Evolutionary conservation across 2,329 filamentous ascomycete species (phyloP), one percentile per base, ranked within the genome.

Genomic region (Fonsecaea multimorphosa): DNA sequence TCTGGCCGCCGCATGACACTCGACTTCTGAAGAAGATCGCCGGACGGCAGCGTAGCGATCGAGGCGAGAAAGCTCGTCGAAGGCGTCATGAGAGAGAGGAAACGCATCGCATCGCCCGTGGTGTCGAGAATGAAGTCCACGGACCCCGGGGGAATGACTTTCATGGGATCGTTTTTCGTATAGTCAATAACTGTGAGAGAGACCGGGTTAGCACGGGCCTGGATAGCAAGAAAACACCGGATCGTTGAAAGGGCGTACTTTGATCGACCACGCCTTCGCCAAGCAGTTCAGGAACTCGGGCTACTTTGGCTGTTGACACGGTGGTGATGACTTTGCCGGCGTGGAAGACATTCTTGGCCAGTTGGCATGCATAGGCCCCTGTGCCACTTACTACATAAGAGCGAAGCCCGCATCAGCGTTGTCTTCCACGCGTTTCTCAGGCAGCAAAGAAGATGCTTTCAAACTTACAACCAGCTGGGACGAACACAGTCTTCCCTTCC

Each of bases 51-150:
- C 19, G 19, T 46, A 12, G 40, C 3, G 3, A 46, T 22, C 11
- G 40, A 16, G 19, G 19, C 40, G 14, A 46, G 14, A 31, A 31
- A 31, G 40, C 14, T 22, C 19, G 14, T 22, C 2, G 77, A 6
- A 69, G 77, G 75, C 27, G 75, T 75, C 32, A 83, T 61, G 74
- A 81, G 80, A 78, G 79, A 65, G 77, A 85, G 76, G 34, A 76
- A 78, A 2, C 73, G 68, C 55, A 84, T 72, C 3, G 79, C 73
- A 12, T 69, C 67, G 67, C 77, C 79, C 44, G 81, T 79, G 24
- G 84, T 85, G 72, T 84, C 84, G 57, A 82, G 78, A 29, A 83
- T 77, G 60, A 86, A 79, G 68, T 86, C 84, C 2, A 86, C 79
- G 19, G 75, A 81, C 27, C 79, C 80, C 1, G 70, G 71, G 1